Evolutionary conservation across 2,329 filamentous ascomycete genomes (phyloP).

Genomic region (Monosporascus ibericus): DNA sequence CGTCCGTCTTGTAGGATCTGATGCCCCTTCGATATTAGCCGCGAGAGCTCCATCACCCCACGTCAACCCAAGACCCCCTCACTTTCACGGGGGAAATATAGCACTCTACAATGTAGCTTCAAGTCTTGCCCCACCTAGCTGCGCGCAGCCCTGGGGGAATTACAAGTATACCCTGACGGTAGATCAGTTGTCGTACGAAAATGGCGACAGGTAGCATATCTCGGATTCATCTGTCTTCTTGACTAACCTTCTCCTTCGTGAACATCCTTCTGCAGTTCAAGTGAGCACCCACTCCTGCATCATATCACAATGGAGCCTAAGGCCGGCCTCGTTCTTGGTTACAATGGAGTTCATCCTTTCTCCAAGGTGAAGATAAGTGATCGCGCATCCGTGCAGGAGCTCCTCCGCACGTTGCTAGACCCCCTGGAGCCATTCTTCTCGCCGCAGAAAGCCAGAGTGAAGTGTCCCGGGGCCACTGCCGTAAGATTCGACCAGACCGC

Average conservation of each 20-base stretch:
- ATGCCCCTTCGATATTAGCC: constrained; percentile 23
- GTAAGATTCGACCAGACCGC: constrained; percentile 73
- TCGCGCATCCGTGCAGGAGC: constrained; percentile 52
- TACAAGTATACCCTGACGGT: background rate
- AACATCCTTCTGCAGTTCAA: background rate
- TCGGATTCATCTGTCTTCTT: background rate
- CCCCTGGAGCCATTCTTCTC: constrained; percentile 70
- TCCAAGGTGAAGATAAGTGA: constrained; percentile 43
- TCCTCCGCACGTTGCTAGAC: constrained; percentile 59
- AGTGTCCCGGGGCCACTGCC: constrained; percentile 62
- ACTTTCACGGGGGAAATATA: constrained; percentile 4
- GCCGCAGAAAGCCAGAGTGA: constrained; percentile 56
- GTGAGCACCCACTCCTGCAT: background rate
- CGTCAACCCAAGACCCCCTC: constrained; percentile 18
- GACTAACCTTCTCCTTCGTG: background rate
- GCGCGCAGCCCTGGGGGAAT: background rate
- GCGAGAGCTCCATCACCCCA: constrained; percentile 18
- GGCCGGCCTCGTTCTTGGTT: constrained; percentile 41
- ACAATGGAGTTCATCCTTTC: constrained; percentile 50
- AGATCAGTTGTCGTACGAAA: background rate
- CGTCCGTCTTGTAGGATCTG: constrained; percentile 9
- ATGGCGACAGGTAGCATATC: background rate
- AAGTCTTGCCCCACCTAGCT: background rate
- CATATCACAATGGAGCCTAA: constrained; percentile 19
- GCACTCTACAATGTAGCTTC: background rate